Evolutionary conservation across 2,329 filamentous ascomycete species (phyloP).

Genomic region (Fusarium veterinarium): DNA sequence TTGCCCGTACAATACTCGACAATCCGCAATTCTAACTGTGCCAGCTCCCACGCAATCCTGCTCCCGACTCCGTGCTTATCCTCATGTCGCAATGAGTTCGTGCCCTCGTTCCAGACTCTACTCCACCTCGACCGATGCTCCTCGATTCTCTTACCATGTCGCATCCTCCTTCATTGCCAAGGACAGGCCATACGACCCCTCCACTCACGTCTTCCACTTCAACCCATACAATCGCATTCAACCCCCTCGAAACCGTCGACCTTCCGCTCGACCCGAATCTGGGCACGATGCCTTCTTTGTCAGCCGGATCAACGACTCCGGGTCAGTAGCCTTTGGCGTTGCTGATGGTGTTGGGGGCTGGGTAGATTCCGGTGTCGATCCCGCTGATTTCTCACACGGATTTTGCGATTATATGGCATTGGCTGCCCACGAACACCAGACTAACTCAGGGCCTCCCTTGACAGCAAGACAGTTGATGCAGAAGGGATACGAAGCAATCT

Average conservation of each 20-base stretch:
- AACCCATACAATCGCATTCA: slow-evolving; percentile 71
- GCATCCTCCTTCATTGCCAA: slow-evolving; percentile 83
- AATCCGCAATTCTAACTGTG: slow-evolving; percentile 20
- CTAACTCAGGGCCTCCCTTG: slow-evolving; percentile 54
- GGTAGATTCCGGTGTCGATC: slow-evolving; percentile 91
- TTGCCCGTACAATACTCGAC: neutral
- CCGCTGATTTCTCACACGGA: slow-evolving; percentile 93
- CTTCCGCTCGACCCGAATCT: slow-evolving; percentile 72
- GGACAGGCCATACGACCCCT: slow-evolving; percentile 73
- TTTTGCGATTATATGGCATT: slow-evolving; percentile 94
- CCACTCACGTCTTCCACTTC: slow-evolving; percentile 79
- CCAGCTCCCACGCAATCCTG: slow-evolving; percentile 30
- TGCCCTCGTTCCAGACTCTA: slow-evolving; percentile 38
- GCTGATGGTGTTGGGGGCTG: slow-evolving; percentile 97
- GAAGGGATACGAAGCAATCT: slow-evolving; percentile 84
- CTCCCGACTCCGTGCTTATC: slow-evolving; percentile 11
- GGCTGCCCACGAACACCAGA: slow-evolving; percentile 70
- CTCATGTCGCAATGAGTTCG: slow-evolving; percentile 30
- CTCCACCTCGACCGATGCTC: slow-evolving; percentile 41
- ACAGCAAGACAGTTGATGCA: slow-evolving; percentile 80
- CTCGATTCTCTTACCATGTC: slow-evolving; percentile 73
- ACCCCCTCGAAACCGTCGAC: slow-evolving; percentile 54
- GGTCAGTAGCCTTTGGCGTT: slow-evolving; percentile 84
- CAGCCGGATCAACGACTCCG: slow-evolving; percentile 77
- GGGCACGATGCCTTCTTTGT: slow-evolving; percentile 98